phyloP scores from a whole-genome alignment of 768 basidiomycete species.

The Tricholoma sp. region DNA sequence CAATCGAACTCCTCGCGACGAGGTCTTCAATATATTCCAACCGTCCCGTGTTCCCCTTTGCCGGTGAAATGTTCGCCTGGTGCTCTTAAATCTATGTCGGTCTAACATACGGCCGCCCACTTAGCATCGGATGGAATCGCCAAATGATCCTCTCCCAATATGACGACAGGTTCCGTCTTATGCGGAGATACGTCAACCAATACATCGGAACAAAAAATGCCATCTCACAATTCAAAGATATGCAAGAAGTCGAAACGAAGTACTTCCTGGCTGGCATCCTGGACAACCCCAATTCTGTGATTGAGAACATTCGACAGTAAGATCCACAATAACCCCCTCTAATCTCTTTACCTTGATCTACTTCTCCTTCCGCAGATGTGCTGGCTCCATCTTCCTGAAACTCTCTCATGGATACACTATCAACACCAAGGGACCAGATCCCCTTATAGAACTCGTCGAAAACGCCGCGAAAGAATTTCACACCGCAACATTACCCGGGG shows the following conservation, averaged over 20 bases:
- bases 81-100: not conserved
- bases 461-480: slow-evolving; percentile 7
- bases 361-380: slow-evolving; percentile 1
- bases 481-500: slow-evolving; percentile 1
- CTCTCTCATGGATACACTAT: slow-evolving; percentile 16
- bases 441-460: slow-evolving; percentile 10
- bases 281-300: slow-evolving; percentile 5
- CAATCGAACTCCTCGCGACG: slow-evolving; percentile 13
- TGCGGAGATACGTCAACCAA: slow-evolving; percentile 14
- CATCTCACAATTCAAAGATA: slow-evolving; percentile 3
- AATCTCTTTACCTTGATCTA: not conserved
- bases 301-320: slow-evolving; percentile 12
- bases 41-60: slow-evolving; percentile 13
- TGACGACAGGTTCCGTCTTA: slow-evolving; percentile 13
- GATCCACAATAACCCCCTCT: not conserved
- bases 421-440: slow-evolving; percentile 6
- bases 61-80: slow-evolving; percentile 10
- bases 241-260: slow-evolving; percentile 11
- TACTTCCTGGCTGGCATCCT: slow-evolving; percentile 13
- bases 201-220: slow-evolving; percentile 13
- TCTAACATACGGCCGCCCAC: not conserved
- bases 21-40: slow-evolving; percentile 15
- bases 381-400: slow-evolving; percentile 14
- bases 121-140: slow-evolving; percentile 14
- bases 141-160: slow-evolving; percentile 17